Evolutionary conservation across 495 filamentous ascomycete genomes (phyloP), one percentile per base, ranked within the genome.

Genomic region (Podospora comata): DNA sequence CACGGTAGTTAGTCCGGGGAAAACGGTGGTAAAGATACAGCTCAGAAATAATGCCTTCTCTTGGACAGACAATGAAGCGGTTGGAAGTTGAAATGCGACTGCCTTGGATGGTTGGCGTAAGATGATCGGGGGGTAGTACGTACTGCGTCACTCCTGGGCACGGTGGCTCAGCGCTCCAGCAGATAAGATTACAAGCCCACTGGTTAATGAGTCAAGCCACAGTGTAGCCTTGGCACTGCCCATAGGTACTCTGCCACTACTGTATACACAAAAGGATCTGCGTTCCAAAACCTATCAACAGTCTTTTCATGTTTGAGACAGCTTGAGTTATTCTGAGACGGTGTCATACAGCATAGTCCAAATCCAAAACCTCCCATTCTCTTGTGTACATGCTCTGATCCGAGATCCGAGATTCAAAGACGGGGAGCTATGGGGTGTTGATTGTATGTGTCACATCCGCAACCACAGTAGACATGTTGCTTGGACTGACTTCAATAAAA

Each of bases 61-160:
- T 48, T 48, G 5, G 39, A 48, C 39, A 13, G 39, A 48, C 39
- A 48, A 48, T 48, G 39, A 48, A 48, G 39, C 39, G 39, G 39
- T 48, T 48, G 39, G 15, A 13, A 11, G 56, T 59, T 59, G 56
- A 61, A 61, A 16, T 26, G 59, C 27, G 59, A 61, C 59, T 61
- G 59, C 23, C 59, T 61, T 20, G 20, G 54, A 61, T 62, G 39
- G 30, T 61, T 61, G 34, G 58, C 39, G 26, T 26, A 61, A 61
- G 16, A 28, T 28, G 5, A 15, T 30, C 23, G 15, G 61, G 63
- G 63, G 26, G 26, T 15, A 13, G 32, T 23, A 30, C 48, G 34
- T 54, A 61, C 65, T 71, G 69, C 69, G 69, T 71, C 69, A 71
- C 67, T 68, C 28, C 67, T 34, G 44, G 32, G 30, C 11, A 19